Evolutionary conservation across 2,329 filamentous ascomycete genomes (phyloP).

Genomic region (Penicillium brevicompactum): DNA sequence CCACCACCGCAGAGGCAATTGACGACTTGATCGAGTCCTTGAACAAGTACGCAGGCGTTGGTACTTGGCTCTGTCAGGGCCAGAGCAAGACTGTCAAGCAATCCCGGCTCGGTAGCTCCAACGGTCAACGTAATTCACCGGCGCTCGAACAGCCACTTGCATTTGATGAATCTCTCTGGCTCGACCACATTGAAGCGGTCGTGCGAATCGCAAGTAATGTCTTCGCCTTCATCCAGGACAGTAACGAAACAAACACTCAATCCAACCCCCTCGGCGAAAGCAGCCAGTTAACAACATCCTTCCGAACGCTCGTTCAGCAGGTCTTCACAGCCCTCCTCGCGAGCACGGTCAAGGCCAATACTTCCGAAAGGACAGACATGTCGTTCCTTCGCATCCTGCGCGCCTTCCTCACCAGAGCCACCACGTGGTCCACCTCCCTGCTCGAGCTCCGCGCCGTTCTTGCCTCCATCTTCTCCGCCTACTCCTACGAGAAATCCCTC

Average conservation of each 20-base stretch:
- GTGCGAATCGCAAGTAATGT: constrained; percentile 66
- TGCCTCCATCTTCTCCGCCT: constrained; percentile 88
- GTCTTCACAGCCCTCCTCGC: constrained; percentile 85
- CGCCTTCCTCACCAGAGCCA: constrained; percentile 82
- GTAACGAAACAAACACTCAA: constrained; percentile 24
- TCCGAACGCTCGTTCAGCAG: constrained; percentile 82
- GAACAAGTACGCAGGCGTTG: constrained; percentile 87
- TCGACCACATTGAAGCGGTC: constrained; percentile 65
- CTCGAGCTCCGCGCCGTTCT: constrained; percentile 84
- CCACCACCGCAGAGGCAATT: constrained; percentile 65
- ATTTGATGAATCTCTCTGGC: constrained; percentile 65
- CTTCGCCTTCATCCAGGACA: constrained; percentile 55
- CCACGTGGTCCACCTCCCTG: constrained; percentile 78
- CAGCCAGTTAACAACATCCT: constrained; percentile 60
- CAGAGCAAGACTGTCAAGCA: constrained; percentile 66
- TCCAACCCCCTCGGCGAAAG: constrained; percentile 20
- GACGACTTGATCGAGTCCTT: constrained; percentile 75
- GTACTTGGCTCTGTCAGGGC: constrained; percentile 91
- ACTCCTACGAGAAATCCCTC: constrained; percentile 91
- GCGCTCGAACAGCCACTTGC: constrained; percentile 60
- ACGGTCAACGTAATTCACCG: constrained; percentile 40
- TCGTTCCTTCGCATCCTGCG: constrained; percentile 88
- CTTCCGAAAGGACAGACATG: constrained; percentile 54
- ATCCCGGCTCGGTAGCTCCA: constrained; percentile 31
- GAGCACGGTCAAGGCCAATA: constrained; percentile 62